Evolutionary conservation across 78 protist species (phyloP), one percentile per base, ranked within the genome.

Genomic region (Dictyostelium firmibasis): DNA sequence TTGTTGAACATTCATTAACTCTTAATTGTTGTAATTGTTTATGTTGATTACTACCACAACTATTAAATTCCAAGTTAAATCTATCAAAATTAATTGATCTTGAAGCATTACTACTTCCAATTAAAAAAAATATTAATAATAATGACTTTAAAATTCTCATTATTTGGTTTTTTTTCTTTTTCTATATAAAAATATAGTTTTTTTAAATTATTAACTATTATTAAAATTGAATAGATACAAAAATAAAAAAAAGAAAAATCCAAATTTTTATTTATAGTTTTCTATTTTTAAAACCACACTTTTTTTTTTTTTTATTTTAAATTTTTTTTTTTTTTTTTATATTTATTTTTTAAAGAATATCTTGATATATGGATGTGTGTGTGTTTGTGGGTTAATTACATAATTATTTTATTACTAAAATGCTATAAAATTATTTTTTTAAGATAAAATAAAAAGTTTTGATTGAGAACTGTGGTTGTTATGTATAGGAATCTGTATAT

Each of bases 91-190:
- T 57, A 57, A 20, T 57, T 20, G 67, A 57, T 57, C 67, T 57
- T 1, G 75, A 67, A 27, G 75, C 75, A 67, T 67, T 67, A 67
- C 75, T 35, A 67, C 75, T 25, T 27, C 75, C 75, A 67, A 67
- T 29, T 67, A 67, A 67, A 67, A 67, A 9, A 13, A 67, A 67
- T 67, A 67, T 25, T 25, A 67, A 11, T 67, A 67, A 25, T 10
- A 67, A 67, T 67, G 75, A 67, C 27, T 67, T 67, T 67, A 67
- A 67, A 67, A 67, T 3, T 67, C 75, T 67, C 75, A 67, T 67
- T 25, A 3, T 25, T 67, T 27, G 6, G 8, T 62, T 62, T 62
- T 62, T 25, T 62, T 50, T 50, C 16, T 50, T 50, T 50, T 50
- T 8, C 16, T 11, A 2, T 9, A 47, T 9, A 16, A 50, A 50